A percentile compares a stretch with the other conserved stretches of the same genome.
phyloP scores from a whole-genome alignment of 345 rosid genomes.

The Syzygium jambos region DNA sequence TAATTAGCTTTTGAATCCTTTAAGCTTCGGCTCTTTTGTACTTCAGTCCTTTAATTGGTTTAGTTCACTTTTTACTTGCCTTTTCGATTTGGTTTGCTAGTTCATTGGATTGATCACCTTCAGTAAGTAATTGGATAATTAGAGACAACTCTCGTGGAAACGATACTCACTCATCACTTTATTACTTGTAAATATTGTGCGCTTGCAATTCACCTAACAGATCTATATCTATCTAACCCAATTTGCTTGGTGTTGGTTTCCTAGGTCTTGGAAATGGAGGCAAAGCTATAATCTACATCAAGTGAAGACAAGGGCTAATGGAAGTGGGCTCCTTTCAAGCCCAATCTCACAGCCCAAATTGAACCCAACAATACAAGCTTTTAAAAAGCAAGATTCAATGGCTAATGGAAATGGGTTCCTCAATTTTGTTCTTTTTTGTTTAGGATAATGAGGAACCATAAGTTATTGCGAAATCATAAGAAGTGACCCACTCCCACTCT shows the following conservation, averaged over 20 bases:
- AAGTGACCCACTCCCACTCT: background rate
- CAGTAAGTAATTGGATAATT: too few species aligned
- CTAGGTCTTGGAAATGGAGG: background rate
- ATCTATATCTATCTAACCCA: background rate
- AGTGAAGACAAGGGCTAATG: background rate
- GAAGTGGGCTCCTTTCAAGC: background rate
- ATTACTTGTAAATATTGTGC: too few species aligned
- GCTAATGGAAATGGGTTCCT: background rate
- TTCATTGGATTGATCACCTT: too few species aligned
- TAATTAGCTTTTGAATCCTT: too few species aligned
- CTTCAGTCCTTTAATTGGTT: too few species aligned
- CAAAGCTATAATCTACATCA: background rate
- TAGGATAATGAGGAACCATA: background rate
- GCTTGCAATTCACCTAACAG: too few species aligned
- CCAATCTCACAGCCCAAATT: background rate
- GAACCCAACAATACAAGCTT: background rate
- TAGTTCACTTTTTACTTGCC: too few species aligned
- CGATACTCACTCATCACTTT: too few species aligned
- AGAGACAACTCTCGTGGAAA: too few species aligned
- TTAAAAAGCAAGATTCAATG: background rate
- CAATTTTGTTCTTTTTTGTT: background rate
- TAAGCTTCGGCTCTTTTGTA: too few species aligned
- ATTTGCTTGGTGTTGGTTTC: background rate
- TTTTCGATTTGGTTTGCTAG: too few species aligned
- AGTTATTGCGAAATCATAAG: background rate